These are phyloP conservation scores for Eremothecium cymbalariae DNA, from an alignment of 1,139 yeast species.

Conservation along the genomic window DNA sequence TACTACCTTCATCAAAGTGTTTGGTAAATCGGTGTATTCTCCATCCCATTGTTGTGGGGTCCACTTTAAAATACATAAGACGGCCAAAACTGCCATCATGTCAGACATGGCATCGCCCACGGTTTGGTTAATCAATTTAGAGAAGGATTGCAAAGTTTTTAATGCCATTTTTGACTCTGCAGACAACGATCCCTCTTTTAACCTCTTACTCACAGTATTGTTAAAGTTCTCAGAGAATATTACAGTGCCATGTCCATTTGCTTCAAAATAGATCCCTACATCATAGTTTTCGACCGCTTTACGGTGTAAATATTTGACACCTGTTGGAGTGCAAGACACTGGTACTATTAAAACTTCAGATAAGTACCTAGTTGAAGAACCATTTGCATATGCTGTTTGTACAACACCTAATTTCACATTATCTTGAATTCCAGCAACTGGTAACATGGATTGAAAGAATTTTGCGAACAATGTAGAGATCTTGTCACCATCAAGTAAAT, in stretches of 20 bases:
- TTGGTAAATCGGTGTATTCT: conserved; percentile 79
- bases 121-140: conserved; percentile 80
- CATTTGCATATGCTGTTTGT: conserved; percentile 97
- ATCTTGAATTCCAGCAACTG: conserved; percentile 34
- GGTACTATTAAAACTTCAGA: conserved; percentile 59
- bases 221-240: conserved; percentile 60
- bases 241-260: conserved; percentile 99
- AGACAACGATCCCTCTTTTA: conserved; percentile 16
- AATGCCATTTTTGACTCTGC: conserved; percentile 38
- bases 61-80: conserved; percentile 49
- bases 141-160: conserved; percentile 46
- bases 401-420: conserved; percentile 67
- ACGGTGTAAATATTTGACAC: conserved; percentile 92
- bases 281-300: conserved; percentile 77
- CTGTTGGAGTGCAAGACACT: conserved; percentile 86
- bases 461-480: conserved; percentile 78
- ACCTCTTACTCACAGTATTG: conserved; percentile 24
- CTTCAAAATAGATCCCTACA: conserved; percentile 92
- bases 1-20: conserved; percentile 66
- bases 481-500: conserved; percentile 86
- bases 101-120: conserved; percentile 97
- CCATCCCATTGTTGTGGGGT: conserved; percentile 67
- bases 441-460: conserved; percentile 50
- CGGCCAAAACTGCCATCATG: conserved; percentile 63
- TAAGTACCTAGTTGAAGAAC: conserved; percentile 73